Evolutionary conservation across 1,139 yeast species (phyloP).

Genomic region (Suhomyces guaymorum): DNA sequence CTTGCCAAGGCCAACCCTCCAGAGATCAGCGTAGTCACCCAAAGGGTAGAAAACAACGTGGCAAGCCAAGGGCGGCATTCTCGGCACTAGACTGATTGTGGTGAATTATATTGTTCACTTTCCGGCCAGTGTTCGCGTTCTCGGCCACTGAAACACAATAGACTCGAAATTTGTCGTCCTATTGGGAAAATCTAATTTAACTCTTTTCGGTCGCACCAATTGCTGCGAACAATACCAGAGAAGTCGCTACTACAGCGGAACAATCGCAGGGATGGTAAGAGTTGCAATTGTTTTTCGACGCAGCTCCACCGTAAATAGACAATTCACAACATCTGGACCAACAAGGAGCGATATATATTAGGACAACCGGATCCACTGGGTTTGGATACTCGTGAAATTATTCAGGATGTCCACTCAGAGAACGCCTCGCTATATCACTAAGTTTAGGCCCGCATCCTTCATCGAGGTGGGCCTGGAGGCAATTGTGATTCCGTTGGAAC

Average conservation of each 20-base stretch:
- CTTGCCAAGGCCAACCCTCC: too few species aligned
- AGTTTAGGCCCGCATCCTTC: conserved; percentile 3
- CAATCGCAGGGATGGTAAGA: conserved; percentile 7
- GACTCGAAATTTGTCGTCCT: too few species aligned
- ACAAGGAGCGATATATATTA: background rate
- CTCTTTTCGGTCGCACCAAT: conserved; percentile 9
- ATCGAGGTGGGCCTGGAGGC: conserved; percentile 7
- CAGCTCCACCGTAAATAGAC: background rate
- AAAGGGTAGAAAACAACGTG: too few species aligned
- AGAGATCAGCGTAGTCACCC: too few species aligned
- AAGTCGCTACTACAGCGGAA: conserved; percentile 2
- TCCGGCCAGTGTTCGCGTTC: too few species aligned
- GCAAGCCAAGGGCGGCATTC: too few species aligned
- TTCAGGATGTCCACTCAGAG: background rate
- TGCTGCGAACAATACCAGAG: conserved; percentile 10
- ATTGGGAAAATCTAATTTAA: conserved; percentile 6
- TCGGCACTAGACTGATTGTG: too few species aligned
- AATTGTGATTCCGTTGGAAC: background rate
- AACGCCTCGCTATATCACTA: background rate
- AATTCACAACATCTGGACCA: background rate
- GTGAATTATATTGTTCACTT: too few species aligned
- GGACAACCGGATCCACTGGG: background rate
- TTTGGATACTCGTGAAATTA: too few species aligned
- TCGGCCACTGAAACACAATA: too few species aligned
- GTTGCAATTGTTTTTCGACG: background rate